phyloP scores from a whole-genome alignment of 2,329 filamentous ascomycete species.

The Calonectria pseudoturangicola region DNA sequence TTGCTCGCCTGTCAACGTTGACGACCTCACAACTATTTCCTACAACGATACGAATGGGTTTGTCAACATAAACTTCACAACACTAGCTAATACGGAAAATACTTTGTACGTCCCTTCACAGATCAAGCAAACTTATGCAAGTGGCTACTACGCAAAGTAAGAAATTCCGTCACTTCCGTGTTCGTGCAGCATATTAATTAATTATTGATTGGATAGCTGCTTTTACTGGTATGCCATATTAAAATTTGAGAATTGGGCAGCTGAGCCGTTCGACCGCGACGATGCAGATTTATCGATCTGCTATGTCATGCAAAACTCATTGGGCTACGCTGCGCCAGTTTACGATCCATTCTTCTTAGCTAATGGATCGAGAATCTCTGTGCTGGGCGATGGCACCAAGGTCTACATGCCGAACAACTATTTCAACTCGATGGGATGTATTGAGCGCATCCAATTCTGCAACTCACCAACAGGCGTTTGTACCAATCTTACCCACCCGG shows the following conservation, averaged over 20 bases:
- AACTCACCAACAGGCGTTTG: background rate
- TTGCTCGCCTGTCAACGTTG: background rate
- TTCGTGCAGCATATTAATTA: background rate
- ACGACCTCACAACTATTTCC: background rate
- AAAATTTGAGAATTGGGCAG: background rate
- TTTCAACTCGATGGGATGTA: conserved; percentile 1
- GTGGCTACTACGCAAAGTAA: conserved; percentile 1
- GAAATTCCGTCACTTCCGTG: background rate
- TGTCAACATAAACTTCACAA: background rate
- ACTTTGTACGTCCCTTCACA: background rate
- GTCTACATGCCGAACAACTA: background rate
- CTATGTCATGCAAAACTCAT: background rate
- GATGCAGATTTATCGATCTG: conserved; percentile 4
- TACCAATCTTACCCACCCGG: background rate
- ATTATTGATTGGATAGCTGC: background rate
- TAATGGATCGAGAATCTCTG: background rate
- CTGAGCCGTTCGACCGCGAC: background rate
- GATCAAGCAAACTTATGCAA: background rate
- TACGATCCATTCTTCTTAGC: conserved; percentile 1
- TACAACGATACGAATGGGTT: background rate
- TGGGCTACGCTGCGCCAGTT: background rate
- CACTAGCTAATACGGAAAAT: background rate
- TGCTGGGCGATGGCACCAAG: background rate
- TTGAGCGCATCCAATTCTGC: background rate
- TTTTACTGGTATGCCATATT: background rate